These are phyloP conservation scores for Apophysomyces ossiformis DNA, from an alignment of 371 early-diverging fungal species.

Conservation along the genomic window DNA sequence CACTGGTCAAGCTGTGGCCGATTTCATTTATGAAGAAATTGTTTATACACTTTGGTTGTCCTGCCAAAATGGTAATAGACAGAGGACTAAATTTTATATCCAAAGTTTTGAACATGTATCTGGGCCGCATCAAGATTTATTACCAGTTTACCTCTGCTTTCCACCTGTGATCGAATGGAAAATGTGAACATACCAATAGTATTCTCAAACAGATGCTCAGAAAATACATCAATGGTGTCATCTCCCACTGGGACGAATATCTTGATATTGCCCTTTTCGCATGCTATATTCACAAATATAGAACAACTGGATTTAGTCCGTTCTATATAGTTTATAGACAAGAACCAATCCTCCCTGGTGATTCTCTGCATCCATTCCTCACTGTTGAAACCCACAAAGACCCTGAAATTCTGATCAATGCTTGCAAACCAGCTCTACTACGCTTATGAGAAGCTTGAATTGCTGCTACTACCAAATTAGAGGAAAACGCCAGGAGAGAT, in stretches of 20 bases:
- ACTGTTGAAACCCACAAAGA: too few species aligned
- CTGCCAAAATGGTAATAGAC: too few species aligned
- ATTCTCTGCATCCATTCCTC: slow-evolving; percentile 9
- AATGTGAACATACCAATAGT: slow-evolving; percentile 23
- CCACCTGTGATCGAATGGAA: slow-evolving; percentile 22
- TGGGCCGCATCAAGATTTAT: background rate
- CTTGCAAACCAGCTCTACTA: too few species aligned
- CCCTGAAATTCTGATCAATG: too few species aligned
- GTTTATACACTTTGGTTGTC: slow-evolving; percentile 19
- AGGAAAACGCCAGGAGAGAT: slow-evolving; percentile 17
- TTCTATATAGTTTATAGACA: slow-evolving; percentile 13
- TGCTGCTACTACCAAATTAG: slow-evolving; percentile 15
- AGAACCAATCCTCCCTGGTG: slow-evolving; percentile 14
- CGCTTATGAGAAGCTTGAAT: slow-evolving; percentile 18
- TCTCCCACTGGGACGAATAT: slow-evolving; percentile 20
- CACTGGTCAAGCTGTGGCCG: slow-evolving; percentile 31
- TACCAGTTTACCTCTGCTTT: slow-evolving; percentile 19
- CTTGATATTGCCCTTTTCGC: slow-evolving; percentile 16
- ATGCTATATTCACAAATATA: slow-evolving; percentile 11
- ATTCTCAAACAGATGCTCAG: slow-evolving; percentile 18
- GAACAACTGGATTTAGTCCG: slow-evolving; percentile 12
- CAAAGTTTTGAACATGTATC: slow-evolving; percentile 6
- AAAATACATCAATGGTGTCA: slow-evolving; percentile 25
- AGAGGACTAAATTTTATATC: slow-evolving; percentile 8
- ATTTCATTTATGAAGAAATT: slow-evolving; percentile 38